Evolutionary conservation across 257 asterid genomes (phyloP).

Genomic region (Leonotis leonurus): DNA sequence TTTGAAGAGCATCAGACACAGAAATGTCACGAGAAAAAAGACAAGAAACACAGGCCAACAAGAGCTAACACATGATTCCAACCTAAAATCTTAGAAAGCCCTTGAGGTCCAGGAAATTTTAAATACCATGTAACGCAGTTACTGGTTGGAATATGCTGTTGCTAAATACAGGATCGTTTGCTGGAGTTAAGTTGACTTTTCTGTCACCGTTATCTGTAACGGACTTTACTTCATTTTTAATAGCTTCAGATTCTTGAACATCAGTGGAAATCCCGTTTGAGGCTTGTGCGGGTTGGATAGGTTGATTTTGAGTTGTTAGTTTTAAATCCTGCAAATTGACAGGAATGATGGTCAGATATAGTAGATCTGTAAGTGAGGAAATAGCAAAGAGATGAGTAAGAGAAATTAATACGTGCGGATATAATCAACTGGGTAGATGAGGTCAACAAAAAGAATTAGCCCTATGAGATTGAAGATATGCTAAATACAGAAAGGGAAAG

Average conservation of each 20-base stretch:
- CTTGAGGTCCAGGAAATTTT: conserved; percentile 23
- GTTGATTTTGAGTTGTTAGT: conserved; percentile 32
- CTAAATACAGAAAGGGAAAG: not conserved
- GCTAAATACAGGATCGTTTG: conserved; percentile 34
- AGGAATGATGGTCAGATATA: conserved; percentile 13
- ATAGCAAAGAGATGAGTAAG: conserved; percentile 1
- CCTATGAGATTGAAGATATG: not conserved
- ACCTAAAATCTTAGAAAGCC: conserved; percentile 10
- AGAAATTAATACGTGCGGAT: conserved; percentile 2
- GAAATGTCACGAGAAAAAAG: too few species aligned
- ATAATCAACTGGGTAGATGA: conserved; percentile 3
- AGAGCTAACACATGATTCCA: too few species aligned
- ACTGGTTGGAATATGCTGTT: conserved; percentile 37
- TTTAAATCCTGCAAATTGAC: conserved; percentile 45
- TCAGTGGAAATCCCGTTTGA: conserved; percentile 37
- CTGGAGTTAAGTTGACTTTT: conserved; percentile 32
- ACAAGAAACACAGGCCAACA: too few species aligned
- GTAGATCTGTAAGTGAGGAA: not conserved
- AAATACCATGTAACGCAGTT: conserved; percentile 53
- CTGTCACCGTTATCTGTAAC: conserved; percentile 29
- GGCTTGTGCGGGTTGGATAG: conserved; percentile 29
- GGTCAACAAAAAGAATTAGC: not conserved
- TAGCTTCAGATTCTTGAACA: conserved; percentile 37
- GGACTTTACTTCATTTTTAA: conserved; percentile 32
- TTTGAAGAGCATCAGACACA: conserved; percentile 27